phyloP scores from a whole-genome alignment of 305 asterid species.

The Fraxinus floribunda region DNA sequence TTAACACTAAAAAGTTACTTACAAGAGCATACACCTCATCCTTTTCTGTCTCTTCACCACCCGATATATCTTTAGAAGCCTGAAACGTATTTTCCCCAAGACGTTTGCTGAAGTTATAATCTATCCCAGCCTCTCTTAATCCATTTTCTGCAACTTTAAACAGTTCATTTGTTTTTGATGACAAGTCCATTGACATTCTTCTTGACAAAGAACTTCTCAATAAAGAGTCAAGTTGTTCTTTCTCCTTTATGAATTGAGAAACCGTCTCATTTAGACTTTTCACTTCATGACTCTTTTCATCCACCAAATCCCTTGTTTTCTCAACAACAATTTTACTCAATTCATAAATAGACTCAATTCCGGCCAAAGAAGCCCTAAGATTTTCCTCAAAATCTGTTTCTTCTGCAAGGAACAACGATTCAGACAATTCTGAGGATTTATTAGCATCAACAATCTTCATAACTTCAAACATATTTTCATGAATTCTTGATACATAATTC shows the following conservation, averaged over 20 bases:
- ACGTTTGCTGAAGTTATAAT: constrained; percentile 62
- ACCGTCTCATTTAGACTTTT: constrained; percentile 61
- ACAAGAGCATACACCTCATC: constrained; percentile 92
- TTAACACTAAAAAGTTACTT: constrained; percentile 23
- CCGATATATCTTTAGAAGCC: constrained; percentile 42
- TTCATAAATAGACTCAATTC: constrained; percentile 83
- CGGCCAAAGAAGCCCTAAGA: constrained; percentile 76
- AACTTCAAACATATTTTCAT: constrained; percentile 58
- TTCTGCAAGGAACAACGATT: constrained; percentile 81
- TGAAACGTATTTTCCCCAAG: constrained; percentile 33
- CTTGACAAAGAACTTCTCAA: constrained; percentile 75
- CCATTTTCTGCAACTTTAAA: constrained; percentile 94
- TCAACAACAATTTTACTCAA: constrained; percentile 63
- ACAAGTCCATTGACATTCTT: constrained; percentile 70
- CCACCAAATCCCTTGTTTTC: constrained; percentile 66
- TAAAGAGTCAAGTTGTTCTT: constrained; percentile 82
- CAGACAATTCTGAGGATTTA: constrained; percentile 69
- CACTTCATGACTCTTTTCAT: constrained; percentile 61
- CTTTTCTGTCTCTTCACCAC: constrained; percentile 55
- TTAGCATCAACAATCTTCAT: constrained; percentile 75
- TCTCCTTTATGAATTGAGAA: constrained; percentile 69
- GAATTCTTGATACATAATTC: constrained; percentile 62
- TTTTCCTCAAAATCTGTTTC: constrained; percentile 87
- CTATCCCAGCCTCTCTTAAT: constrained; percentile 81
- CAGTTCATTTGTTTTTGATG: constrained; percentile 75